phyloP scores from a whole-genome alignment of 2,329 filamentous ascomycete species.

The Ceratocystiopsis minuta region DNA sequence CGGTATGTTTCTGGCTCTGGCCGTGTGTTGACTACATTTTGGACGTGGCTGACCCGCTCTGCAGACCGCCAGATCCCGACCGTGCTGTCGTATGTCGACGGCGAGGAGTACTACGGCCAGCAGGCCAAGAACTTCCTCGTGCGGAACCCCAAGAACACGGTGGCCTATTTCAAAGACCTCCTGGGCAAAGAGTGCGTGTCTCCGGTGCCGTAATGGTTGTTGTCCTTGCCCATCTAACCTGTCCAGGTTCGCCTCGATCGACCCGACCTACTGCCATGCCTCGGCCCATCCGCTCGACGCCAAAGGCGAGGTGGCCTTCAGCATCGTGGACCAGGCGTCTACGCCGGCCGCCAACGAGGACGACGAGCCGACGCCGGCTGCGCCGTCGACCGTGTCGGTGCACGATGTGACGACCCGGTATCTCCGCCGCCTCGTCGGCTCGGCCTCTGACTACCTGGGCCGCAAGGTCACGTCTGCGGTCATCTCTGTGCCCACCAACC shows the following conservation, averaged over 20 bases:
- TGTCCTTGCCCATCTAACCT: too few relatives aligned
- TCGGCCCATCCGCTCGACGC: conserved; percentile 74
- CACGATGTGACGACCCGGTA: conserved; percentile 73
- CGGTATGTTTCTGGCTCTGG: conserved; percentile 33
- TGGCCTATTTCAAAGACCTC: conserved; percentile 92
- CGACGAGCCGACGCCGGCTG: conserved; percentile 12
- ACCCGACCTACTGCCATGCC: conserved; percentile 84
- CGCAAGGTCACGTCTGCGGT: conserved; percentile 82
- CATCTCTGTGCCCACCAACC: conserved; percentile 86
- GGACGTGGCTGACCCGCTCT: background rate
- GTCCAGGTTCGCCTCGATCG: conserved; percentile 73
- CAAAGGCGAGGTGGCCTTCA: conserved; percentile 58
- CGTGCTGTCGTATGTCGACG: conserved; percentile 82
- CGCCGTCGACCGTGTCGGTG: conserved; percentile 51
- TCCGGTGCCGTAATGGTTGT: background rate
- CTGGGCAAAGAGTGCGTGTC: conserved; percentile 67
- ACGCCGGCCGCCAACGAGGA: conserved; percentile 32
- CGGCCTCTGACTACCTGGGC: conserved; percentile 77
- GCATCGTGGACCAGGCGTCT: conserved; percentile 53
- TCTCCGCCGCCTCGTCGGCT: conserved; percentile 60
- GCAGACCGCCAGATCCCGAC: conserved; percentile 92
- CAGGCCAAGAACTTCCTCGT: conserved; percentile 91
- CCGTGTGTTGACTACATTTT: background rate
- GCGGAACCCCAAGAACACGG: conserved; percentile 80
- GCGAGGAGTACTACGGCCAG: conserved; percentile 89